phyloP scores from a whole-genome alignment of 2,329 filamentous ascomycete genomes.

The Alternaria brassicicola region DNA sequence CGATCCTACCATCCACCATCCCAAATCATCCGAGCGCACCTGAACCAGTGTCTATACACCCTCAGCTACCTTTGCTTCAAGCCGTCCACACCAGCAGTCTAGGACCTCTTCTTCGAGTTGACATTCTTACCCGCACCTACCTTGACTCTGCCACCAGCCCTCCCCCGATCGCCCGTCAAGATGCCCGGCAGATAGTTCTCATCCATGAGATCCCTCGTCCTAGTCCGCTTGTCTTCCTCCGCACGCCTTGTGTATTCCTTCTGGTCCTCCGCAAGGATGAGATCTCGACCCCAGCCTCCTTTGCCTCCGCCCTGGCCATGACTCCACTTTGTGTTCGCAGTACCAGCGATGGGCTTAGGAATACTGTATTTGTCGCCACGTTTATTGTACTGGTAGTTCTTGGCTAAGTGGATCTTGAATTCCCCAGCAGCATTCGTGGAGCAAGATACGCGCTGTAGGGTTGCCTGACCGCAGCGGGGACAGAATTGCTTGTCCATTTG shows the following conservation, averaged over 20 bases:
- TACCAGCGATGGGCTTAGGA: conserved; percentile 85
- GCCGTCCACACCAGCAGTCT: not conserved
- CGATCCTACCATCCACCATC: not conserved
- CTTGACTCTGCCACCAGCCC: conserved; percentile 69
- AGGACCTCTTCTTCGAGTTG: conserved; percentile 72
- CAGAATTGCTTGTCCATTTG: conserved; percentile 93
- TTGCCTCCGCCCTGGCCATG: conserved; percentile 72
- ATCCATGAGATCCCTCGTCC: conserved; percentile 88
- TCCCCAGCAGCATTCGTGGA: conserved; percentile 80
- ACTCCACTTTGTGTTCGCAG: conserved; percentile 74
- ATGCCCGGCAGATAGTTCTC: conserved; percentile 89
- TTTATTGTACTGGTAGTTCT: conserved; percentile 96
- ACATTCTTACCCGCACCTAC: conserved; percentile 87
- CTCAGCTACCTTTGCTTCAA: not conserved
- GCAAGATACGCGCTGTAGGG: conserved; percentile 83
- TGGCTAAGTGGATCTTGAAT: conserved; percentile 86
- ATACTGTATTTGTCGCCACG: conserved; percentile 91
- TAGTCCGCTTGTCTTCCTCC: conserved; percentile 67
- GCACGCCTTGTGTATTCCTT: conserved; percentile 80
- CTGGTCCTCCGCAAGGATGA: conserved; percentile 93
- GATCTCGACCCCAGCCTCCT: conserved; percentile 80
- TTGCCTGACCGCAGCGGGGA: conserved; percentile 84
- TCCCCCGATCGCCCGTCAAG: conserved; percentile 76
- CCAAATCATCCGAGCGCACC: not conserved
- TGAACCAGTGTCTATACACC: not conserved